Percentiles rank a stretch among this genome's conserved stretches.
These are phyloP conservation scores for Coemansia sp. DNA, from an alignment of 192 early-diverging fungal genomes.

Conservation along the genomic window DNA sequence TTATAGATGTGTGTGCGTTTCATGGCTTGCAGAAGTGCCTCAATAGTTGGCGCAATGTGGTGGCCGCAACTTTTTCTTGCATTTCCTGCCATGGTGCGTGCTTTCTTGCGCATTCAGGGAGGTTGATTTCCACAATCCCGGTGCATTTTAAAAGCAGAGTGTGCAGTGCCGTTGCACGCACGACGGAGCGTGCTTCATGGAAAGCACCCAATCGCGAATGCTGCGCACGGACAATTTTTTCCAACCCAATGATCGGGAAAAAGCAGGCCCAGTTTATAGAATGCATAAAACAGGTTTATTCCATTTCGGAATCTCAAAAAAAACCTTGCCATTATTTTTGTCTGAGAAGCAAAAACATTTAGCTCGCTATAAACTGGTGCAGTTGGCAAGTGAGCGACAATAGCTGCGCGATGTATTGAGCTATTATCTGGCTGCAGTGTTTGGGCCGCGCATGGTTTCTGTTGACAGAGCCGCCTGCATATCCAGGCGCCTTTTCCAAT, in stretches of 20 bases:
- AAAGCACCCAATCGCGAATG: background rate
- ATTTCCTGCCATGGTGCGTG: background rate
- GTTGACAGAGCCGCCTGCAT: conserved; percentile 3
- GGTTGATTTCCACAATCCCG: background rate
- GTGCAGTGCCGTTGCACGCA: background rate
- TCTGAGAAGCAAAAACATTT: background rate
- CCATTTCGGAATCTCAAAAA: background rate
- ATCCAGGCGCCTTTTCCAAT: conserved; percentile 1
- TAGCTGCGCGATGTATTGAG: conserved; percentile 2
- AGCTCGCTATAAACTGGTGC: background rate
- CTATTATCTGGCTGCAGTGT: conserved; percentile 5
- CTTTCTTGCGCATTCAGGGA: background rate
- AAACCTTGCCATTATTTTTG: background rate
- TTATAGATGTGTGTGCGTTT: conserved; percentile 6
- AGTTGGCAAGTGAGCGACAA: background rate
- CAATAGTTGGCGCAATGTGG: background rate
- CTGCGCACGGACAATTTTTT: background rate
- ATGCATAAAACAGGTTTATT: background rate
- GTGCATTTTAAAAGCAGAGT: background rate
- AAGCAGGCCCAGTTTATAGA: background rate
- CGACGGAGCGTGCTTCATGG: background rate
- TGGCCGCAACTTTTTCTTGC: background rate
- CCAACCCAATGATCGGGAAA: background rate
- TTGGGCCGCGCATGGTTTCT: conserved; percentile 1
- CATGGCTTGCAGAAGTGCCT: conserved; percentile 10